These are phyloP conservation scores for Pyrus communis DNA, from an alignment of 306 rosid species.

Conservation along the genomic window DNA sequence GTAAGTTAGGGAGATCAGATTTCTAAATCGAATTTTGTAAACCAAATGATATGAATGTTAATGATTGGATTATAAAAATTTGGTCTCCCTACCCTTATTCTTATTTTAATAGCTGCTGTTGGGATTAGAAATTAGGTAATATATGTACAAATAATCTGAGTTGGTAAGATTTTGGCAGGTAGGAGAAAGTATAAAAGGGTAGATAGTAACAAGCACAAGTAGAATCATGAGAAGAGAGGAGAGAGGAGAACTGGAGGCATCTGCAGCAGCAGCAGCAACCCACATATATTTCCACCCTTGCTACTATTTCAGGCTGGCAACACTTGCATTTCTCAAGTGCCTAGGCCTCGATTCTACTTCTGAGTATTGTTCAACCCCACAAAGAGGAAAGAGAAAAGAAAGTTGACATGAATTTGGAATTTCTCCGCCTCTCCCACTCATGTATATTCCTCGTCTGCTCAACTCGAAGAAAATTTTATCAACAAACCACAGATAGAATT, in stretches of 20 bases:
- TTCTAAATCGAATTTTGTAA: no score
- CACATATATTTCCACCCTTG: slow-evolving; percentile 46
- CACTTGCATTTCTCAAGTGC: slow-evolving; percentile 73
- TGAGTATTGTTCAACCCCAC: slow-evolving; percentile 34
- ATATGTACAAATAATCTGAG: background rate
- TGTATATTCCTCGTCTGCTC: background rate
- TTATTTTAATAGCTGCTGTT: no score
- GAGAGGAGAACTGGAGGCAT: slow-evolving; percentile 23
- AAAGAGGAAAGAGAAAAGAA: slow-evolving; percentile 32
- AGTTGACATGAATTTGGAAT: slow-evolving; percentile 12
- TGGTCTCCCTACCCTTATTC: no score
- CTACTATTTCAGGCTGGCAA: slow-evolving; percentile 58
- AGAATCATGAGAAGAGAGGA: slow-evolving; percentile 39
- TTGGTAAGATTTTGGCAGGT: slow-evolving; percentile 36
- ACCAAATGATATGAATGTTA: no score
- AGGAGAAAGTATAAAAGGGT: slow-evolving; percentile 35
- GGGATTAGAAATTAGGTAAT: no score
- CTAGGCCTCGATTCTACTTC: slow-evolving; percentile 54
- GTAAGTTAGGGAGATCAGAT: no score
- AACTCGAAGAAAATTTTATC: background rate
- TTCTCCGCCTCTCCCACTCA: background rate
- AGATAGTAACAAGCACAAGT: slow-evolving; percentile 36
- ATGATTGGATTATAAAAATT: no score
- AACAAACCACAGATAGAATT: background rate
- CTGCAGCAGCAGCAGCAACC: slow-evolving; percentile 28